Conservation (phyloP, 306 rosid species). For the Purshia tridentata region DNA sequence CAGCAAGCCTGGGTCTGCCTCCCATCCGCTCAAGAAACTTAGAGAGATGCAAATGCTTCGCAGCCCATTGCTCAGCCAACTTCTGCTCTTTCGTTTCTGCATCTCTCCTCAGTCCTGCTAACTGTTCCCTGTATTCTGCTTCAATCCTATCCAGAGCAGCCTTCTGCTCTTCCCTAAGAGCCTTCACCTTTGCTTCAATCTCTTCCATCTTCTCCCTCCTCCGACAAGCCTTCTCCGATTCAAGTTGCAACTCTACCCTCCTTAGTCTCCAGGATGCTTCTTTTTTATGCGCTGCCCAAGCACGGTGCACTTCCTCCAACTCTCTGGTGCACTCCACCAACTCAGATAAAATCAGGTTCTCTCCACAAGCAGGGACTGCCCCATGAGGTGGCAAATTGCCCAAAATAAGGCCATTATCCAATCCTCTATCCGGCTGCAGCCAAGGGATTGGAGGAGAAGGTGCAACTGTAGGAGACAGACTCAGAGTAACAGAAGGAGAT, state of each 20-base stretch:
- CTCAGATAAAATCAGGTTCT: slow-evolving; percentile 61
- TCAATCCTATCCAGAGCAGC: slow-evolving; percentile 75
- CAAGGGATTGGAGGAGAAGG: slow-evolving; percentile 66
- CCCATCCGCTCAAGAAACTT: slow-evolving; percentile 84
- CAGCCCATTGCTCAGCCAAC: slow-evolving; percentile 90
- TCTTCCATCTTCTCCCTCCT: slow-evolving; percentile 84
- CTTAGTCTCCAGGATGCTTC: slow-evolving; percentile 85
- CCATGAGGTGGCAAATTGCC: slow-evolving; percentile 55
- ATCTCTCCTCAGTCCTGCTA: slow-evolving; percentile 76
- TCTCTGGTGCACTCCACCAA: slow-evolving; percentile 80
- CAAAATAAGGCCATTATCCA: slow-evolving; percentile 52
- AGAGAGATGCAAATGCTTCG: slow-evolving; percentile 66
- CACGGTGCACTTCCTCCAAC: slow-evolving; percentile 82
- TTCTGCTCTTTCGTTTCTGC: slow-evolving; percentile 93
- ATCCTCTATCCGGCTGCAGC: slow-evolving; percentile 75
- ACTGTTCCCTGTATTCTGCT: slow-evolving; percentile 77
- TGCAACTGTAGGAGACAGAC: slow-evolving; percentile 72
- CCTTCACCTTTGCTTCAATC: slow-evolving; percentile 76
- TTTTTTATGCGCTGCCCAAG: slow-evolving; percentile 82
- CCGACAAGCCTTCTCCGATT: slow-evolving; percentile 76
- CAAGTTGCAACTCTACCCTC: slow-evolving; percentile 85
- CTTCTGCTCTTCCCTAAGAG: slow-evolving; percentile 77
- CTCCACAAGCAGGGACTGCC: slow-evolving; percentile 50
- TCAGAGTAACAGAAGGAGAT: slow-evolving; percentile 84
- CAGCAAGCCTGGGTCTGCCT: slow-evolving; percentile 59